phyloP scores from a whole-genome alignment of 78 protist genomes.

The Guillardia theta region DNA sequence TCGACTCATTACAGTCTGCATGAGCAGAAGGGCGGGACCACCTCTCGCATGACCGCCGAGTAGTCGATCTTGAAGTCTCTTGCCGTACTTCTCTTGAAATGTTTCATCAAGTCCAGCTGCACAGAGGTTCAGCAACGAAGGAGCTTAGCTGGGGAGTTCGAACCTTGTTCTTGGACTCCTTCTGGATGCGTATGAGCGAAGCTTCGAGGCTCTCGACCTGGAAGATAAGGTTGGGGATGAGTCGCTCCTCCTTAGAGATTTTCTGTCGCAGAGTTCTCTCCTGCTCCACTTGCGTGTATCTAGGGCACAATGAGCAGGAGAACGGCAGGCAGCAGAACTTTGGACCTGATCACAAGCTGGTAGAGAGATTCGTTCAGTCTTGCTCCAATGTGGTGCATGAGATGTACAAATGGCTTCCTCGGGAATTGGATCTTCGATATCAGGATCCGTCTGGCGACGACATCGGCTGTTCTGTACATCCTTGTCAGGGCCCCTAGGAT shows the following conservation, averaged over 20 bases:
- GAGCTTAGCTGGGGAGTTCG: neutral
- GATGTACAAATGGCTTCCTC: neutral
- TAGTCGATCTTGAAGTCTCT: conserved; percentile 31
- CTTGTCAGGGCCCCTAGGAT: neutral
- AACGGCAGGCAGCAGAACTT: neutral
- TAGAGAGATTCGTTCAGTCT: neutral
- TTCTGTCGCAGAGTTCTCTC: neutral
- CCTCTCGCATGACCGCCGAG: no score
- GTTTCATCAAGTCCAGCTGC: neutral
- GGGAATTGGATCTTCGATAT: neutral
- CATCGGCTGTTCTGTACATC: neutral
- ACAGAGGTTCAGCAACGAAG: neutral
- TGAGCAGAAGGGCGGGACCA: no score
- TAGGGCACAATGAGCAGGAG: neutral
- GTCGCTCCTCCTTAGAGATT: neutral
- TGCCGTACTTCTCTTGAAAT: conserved; percentile 24
- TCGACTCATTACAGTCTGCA: no score
- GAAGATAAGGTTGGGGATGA: neutral
- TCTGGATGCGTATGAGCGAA: neutral
- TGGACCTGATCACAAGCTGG: neutral
- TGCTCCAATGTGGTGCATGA: neutral
- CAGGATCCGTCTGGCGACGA: neutral
- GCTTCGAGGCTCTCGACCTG: conserved; percentile 23
- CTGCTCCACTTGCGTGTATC: neutral
- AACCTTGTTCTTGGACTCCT: neutral